Evolutionary conservation across 768 basidiomycete species (phyloP).

Genomic region (Boletus coccyginus): DNA sequence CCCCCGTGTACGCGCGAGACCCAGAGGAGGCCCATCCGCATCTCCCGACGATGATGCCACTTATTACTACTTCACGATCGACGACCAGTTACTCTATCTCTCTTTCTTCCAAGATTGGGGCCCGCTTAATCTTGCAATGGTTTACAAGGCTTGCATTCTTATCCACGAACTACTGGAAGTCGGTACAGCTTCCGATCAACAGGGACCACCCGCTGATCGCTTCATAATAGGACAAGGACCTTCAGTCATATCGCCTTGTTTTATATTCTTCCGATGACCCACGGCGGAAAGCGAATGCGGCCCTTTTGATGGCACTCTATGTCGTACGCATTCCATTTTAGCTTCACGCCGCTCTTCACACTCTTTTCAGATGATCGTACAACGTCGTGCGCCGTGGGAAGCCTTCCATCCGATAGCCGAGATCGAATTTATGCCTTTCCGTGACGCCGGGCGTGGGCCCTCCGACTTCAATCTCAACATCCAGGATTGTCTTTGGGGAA

Average conservation of each 20-base stretch:
- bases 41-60: constrained; percentile 72
- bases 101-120: constrained; percentile 97
- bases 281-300: constrained; percentile 88
- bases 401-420: constrained; percentile 93
- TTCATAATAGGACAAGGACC: constrained; percentile 62
- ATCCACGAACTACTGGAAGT: constrained; percentile 89
- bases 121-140: constrained; percentile 88
- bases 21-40: constrained; percentile 56
- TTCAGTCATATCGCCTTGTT: constrained; percentile 71
- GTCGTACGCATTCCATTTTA: constrained; percentile 54
- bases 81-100: constrained; percentile 88
- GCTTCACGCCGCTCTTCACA: constrained; percentile 17
- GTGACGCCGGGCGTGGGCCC: constrained; percentile 90
- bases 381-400: constrained; percentile 86
- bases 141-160: constrained; percentile 88
- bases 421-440: constrained; percentile 90
- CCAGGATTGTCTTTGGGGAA: constrained; percentile 86
- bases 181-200: constrained; percentile 21
- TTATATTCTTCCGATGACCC: constrained; percentile 88
- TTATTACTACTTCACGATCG: constrained; percentile 91
- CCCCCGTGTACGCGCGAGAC: constrained; percentile 61
- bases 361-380: constrained; percentile 79
- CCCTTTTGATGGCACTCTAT: constrained; percentile 90
- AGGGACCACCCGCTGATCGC: constrained; percentile 21
- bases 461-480: constrained; percentile 93